Evolutionary conservation across 2,329 filamentous ascomycete species (phyloP).

Genomic region (Mycosphaerelloides madeirae): DNA sequence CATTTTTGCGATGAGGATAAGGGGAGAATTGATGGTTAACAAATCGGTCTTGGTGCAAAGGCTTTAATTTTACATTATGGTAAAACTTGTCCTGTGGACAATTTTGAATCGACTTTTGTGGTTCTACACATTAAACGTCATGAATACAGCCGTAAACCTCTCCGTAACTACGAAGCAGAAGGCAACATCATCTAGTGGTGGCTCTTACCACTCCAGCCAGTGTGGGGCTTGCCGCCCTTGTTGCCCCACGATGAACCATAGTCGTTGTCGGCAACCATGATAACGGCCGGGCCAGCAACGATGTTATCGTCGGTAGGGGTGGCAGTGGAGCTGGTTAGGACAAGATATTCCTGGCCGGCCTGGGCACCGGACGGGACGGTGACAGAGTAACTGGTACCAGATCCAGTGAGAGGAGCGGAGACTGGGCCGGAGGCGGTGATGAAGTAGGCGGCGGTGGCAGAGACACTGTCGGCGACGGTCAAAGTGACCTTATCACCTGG

Average conservation of each 20-base stretch:
- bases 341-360: conserved; percentile 25
- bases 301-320: conserved; percentile 26
- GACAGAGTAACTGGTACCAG: conserved; percentile 15
- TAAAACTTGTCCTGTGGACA: no score
- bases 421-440: conserved; percentile 25
- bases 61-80: no score
- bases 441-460: conserved; percentile 22
- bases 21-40: no score
- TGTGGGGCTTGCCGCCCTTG: not conserved
- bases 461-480: conserved; percentile 17
- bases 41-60: no score
- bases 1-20: no score
- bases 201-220: no score
- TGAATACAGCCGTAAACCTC: no score
- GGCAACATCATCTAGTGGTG: no score
- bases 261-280: conserved; percentile 18
- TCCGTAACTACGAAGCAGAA: no score
- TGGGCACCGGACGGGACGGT: conserved; percentile 18
- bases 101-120: no score
- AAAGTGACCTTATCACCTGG: conserved; percentile 19
- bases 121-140: no score
- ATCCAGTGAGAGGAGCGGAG: conserved; percentile 18
- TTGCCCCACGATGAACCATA: not conserved
- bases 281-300: conserved; percentile 27
- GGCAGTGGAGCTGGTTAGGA: conserved; percentile 20